Evolutionary conservation across 2,329 filamentous ascomycete species (phyloP).

Genomic region (Fusarium napiforme): DNA sequence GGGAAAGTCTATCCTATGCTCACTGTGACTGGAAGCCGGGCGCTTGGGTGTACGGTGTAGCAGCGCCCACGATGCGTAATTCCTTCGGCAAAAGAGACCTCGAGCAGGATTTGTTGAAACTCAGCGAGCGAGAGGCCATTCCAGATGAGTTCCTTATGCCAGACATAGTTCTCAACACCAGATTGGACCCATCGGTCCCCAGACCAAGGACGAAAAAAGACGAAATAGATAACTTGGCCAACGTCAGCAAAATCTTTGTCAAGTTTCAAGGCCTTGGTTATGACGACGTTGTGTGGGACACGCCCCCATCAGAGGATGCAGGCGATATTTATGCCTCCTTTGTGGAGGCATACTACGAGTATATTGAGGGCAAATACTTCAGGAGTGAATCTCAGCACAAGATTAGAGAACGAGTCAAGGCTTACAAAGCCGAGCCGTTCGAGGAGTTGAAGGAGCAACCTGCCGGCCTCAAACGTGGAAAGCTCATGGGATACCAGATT

Average conservation of each 20-base stretch:
- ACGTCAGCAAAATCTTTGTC: slow-evolving; percentile 79
- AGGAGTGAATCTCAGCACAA: slow-evolving; percentile 62
- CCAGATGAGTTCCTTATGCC: slow-evolving; percentile 86
- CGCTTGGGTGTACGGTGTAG: slow-evolving; percentile 84
- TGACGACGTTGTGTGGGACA: slow-evolving; percentile 91
- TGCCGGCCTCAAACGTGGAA: slow-evolving; percentile 75
- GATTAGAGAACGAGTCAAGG: slow-evolving; percentile 74
- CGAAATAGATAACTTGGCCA: slow-evolving; percentile 76
- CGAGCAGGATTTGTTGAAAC: slow-evolving; percentile 68
- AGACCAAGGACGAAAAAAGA: slow-evolving; percentile 70
- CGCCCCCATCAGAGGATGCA: slow-evolving; percentile 74
- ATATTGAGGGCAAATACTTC: slow-evolving; percentile 82
- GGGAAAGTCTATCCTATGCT: slow-evolving; percentile 82
- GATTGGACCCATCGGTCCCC: slow-evolving; percentile 60
- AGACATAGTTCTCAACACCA: slow-evolving; percentile 89
- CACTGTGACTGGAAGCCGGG: slow-evolving; percentile 89
- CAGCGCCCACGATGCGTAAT: slow-evolving; percentile 70
- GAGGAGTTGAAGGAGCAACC: slow-evolving; percentile 78
- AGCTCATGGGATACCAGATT: slow-evolving; percentile 92
- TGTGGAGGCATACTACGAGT: slow-evolving; percentile 85
- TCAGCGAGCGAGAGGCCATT: slow-evolving; percentile 80
- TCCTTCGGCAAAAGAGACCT: slow-evolving; percentile 79
- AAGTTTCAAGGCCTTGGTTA: slow-evolving; percentile 95
- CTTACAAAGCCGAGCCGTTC: slow-evolving; percentile 75
- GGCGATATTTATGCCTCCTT: slow-evolving; percentile 81